A percentile compares a stretch with the other conserved stretches of the same genome.
Conservation (phyloP, 345 rosid genomes). For the Camelina sativa region DNA sequence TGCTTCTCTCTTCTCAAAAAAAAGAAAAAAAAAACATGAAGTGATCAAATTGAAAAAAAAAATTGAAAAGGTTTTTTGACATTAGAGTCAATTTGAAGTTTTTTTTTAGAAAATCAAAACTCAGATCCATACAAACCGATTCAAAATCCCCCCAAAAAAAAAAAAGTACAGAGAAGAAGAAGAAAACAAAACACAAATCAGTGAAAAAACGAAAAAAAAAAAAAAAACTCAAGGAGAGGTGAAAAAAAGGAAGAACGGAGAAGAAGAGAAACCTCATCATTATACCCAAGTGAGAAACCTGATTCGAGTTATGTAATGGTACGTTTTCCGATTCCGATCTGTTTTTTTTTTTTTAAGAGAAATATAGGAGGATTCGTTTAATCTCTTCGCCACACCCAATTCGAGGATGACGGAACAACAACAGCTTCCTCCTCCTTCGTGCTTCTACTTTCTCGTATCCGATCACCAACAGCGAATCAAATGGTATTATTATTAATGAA, state of each 20-base stretch:
- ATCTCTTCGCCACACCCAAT: background rate
- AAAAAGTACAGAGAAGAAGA: background rate
- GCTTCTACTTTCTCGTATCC: conserved; percentile 22
- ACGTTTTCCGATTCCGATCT: conserved; percentile 33
- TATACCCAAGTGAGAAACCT: conserved; percentile 38
- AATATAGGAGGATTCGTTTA: conserved; percentile 33
- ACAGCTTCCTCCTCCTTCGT: background rate
- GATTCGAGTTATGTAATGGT: conserved; percentile 29
- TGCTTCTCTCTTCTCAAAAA: background rate
- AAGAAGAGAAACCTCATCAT: conserved; percentile 48
- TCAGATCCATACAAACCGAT: conserved; percentile 36
- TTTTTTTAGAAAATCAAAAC: conserved; percentile 34
- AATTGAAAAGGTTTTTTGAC: conserved; percentile 6
- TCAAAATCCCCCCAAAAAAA: background rate
- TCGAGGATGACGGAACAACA: conserved; percentile 8
- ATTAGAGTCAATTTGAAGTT: conserved; percentile 25
- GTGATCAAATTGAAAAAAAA: conserved; percentile 14
- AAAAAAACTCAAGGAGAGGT: conserved; percentile 11
- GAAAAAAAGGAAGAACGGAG: conserved; percentile 4
- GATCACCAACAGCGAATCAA: conserved; percentile 19
- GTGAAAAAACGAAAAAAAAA: background rate
- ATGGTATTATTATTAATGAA: background rate
- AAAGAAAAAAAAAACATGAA: background rate
- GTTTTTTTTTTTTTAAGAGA: conserved; percentile 9
- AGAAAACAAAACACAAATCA: background rate